Evolutionary conservation across 257 asterid genomes (phyloP).

Genomic region (Plectranthus barbatus): DNA sequence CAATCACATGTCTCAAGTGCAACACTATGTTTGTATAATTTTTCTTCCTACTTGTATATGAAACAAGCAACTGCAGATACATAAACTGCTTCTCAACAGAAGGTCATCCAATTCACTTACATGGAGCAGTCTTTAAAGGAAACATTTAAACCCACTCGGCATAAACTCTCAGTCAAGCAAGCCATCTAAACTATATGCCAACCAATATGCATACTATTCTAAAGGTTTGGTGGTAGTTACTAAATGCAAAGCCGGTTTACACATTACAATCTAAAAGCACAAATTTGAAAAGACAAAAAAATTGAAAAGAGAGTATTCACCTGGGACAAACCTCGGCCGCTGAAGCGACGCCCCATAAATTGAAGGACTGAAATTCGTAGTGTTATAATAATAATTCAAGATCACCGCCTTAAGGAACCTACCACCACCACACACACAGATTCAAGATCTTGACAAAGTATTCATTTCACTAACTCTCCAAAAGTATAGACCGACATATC

Average conservation of each 20-base stretch:
- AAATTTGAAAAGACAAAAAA: neutral
- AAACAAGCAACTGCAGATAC: neutral
- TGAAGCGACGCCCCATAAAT: constrained; percentile 22
- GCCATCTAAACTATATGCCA: neutral
- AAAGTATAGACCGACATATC: neutral
- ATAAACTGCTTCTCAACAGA: neutral
- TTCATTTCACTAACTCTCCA: neutral
- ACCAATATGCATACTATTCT: neutral
- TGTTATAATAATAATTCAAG: constrained; percentile 16
- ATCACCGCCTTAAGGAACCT: constrained; percentile 20
- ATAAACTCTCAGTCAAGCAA: constrained; percentile 1
- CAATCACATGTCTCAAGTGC: neutral
- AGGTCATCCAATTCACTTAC: neutral
- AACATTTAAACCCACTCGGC: neutral
- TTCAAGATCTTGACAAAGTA: neutral
- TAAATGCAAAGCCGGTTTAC: neutral
- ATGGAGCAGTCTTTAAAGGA: neutral
- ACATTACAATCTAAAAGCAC: neutral
- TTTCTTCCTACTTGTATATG: neutral
- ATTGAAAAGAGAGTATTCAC: neutral
- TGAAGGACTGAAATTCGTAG: constrained; percentile 20
- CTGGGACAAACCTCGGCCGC: constrained; percentile 24
- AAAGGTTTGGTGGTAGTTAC: neutral
- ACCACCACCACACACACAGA: constrained; percentile 1
- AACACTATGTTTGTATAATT: neutral